Conservation (phyloP, 192 early-diverging fungal species). For the Geosiphon pyriformis region DNA sequence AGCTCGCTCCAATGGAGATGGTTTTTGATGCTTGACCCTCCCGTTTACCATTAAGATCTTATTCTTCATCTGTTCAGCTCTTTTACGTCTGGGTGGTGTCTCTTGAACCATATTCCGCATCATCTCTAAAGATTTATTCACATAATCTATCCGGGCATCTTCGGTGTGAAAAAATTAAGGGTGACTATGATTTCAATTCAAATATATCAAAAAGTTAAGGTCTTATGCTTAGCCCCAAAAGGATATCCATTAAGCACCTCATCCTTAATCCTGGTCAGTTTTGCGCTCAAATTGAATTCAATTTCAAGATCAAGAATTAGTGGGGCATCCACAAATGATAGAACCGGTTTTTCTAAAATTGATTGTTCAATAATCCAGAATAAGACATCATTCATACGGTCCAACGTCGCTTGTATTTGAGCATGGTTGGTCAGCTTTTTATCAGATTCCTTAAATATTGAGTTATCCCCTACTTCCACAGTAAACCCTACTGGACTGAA, state of each 20-base stretch:
- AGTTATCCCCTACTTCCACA: conserved; percentile 10
- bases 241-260: conserved; percentile 31
- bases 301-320: conserved; percentile 81
- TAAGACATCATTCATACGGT: conserved; percentile 44
- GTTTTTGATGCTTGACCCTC: too few relatives aligned
- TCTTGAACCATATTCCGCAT: conserved; percentile 45
- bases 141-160: conserved; percentile 58
- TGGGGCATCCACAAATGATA: conserved; percentile 67
- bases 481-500: conserved; percentile 31
- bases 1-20: too few relatives aligned
- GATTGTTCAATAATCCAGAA: conserved; percentile 60
- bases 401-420: conserved; percentile 24
- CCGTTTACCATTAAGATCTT: too few relatives aligned
- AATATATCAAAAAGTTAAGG: conserved; percentile 18
- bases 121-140: conserved; percentile 65
- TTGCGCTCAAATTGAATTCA: conserved; percentile 56
- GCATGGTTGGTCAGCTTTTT: conserved; percentile 15
- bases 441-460: conserved; percentile 2
- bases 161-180: conserved; percentile 28
- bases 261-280: conserved; percentile 43
- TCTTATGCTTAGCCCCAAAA: conserved; percentile 23
- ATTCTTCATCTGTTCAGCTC: too few relatives aligned
- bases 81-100: too few relatives aligned
- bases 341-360: conserved; percentile 48
- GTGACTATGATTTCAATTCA: not conserved